These are phyloP conservation scores for Sisymbrium irio DNA, from an alignment of 345 rosid species.

Conservation along the genomic window DNA sequence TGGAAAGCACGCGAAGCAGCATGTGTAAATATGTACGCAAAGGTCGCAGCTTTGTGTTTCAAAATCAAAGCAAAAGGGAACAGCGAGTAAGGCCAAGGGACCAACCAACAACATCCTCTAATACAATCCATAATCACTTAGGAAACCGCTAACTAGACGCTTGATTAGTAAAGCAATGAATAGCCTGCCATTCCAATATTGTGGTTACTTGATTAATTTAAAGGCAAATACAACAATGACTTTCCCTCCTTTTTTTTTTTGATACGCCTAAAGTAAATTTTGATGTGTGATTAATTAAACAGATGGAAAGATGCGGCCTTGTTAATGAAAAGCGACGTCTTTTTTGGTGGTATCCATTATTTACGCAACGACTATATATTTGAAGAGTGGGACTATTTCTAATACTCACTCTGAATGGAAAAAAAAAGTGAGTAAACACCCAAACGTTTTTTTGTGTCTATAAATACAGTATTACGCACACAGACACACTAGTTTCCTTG, in stretches of 20 bases:
- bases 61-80: slow-evolving; percentile 27
- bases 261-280: slow-evolving; percentile 18
- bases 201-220: background rate
- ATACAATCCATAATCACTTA: background rate
- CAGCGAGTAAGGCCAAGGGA: slow-evolving; percentile 7
- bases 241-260: slow-evolving; percentile 9
- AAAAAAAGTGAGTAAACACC: background rate
- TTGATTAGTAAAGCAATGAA: background rate
- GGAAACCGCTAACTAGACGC: background rate
- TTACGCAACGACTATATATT: slow-evolving; percentile 29
- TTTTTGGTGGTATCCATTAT: slow-evolving; percentile 23
- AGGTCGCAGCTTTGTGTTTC: slow-evolving; percentile 42
- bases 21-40: slow-evolving; percentile 27
- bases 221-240: slow-evolving; percentile 7
- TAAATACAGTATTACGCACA: background rate
- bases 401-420: background rate
- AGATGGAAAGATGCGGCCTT: slow-evolving; percentile 14
- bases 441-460: background rate
- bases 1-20: slow-evolving; percentile 53
- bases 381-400: background rate
- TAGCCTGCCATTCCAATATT: background rate
- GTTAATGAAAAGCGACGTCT: slow-evolving; percentile 25
- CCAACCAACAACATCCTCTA: background rate
- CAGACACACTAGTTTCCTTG: background rate
- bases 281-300: slow-evolving; percentile 15